Evolutionary conservation across 352 stramenopile genomes (phyloP), one percentile per base, ranked within the genome.

Genomic region (Bremia lactucae): DNA sequence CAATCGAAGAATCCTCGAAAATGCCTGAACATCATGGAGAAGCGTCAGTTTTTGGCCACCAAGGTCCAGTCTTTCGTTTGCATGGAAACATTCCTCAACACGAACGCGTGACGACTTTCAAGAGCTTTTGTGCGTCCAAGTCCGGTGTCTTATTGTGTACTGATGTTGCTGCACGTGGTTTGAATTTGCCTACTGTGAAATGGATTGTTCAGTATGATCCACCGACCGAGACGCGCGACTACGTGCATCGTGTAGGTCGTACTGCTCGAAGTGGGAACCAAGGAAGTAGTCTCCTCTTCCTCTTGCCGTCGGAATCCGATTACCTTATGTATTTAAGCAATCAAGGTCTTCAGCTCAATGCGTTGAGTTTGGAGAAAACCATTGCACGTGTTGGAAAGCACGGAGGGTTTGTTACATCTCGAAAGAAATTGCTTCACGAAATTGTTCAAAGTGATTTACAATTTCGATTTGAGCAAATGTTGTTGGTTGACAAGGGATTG

Each of bases 241-340:
- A 99, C 65, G 95, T 99, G 8, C 97, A 99, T 73, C 83, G 97
- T 51, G 98, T 99, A 53, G 97, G 97, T 26, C 93, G 96, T 59
- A 99, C 97, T 28, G 96, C 96, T 6, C 92, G 97, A 60, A 97
- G 95, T 42, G 96, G 96, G 26, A 98, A 99, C 52, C 52, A 89
- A 31, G 96, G 96, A 20, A 94, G 94, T 58, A 95, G 94, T 63
- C 52, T 98, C 16, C 57, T 99, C 11, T 98, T 99, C 59, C 59
- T 99, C 36, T 80, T 98, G 64, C 95, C 96, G 19, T 97, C 92
- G 14, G 96, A 99, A 59, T 76, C 73, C 4, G 80, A 83, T 26
- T 98, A 98, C 51, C 51, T 98, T 3, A 74, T 96, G 47, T 83
- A 98, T 36, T 62, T 99, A 5, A 68, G 77, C 61, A 82, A 80